These are phyloP conservation scores for Eimeria sp. DNA, from an alignment of 169 alveolate species.

Conservation along the genomic window DNA sequence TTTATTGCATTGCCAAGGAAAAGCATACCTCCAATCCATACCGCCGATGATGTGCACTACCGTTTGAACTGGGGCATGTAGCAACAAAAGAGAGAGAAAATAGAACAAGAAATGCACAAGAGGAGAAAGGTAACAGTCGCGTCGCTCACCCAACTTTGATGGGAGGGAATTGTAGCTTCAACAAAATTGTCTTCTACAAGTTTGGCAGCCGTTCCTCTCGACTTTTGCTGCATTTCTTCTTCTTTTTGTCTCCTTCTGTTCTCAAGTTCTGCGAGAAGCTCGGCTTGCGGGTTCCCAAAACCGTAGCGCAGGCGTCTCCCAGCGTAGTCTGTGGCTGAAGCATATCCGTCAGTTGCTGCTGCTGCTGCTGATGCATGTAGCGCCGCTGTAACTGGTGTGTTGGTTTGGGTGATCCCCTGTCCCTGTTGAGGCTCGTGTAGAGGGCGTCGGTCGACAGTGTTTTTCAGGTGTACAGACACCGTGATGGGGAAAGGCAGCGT, in stretches of 20 bases:
- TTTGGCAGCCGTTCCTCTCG: constrained; percentile 84
- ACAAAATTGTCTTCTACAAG: constrained; percentile 81
- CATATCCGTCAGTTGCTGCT: background rate
- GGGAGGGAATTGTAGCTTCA: constrained; percentile 86
- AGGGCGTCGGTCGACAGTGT: constrained; percentile 25
- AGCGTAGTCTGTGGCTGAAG: background rate
- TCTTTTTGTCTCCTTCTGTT: constrained; percentile 68
- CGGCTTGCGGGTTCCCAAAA: constrained; percentile 62
- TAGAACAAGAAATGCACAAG: background rate
- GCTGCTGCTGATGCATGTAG: background rate
- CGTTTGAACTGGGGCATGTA: background rate
- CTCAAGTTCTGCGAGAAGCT: constrained; percentile 68
- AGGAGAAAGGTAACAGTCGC: background rate
- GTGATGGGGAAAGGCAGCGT: constrained; percentile 88
- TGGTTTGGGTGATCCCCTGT: background rate
- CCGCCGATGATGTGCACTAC: no score
- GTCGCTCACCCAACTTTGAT: constrained; percentile 84
- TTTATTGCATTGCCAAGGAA: no score
- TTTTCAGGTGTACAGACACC: constrained; percentile 83
- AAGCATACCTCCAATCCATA: no score
- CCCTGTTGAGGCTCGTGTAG: background rate
- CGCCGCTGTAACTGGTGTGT: constrained; percentile 4
- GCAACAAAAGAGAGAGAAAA: no score
- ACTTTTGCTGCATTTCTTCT: constrained; percentile 58
- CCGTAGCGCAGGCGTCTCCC: constrained; percentile 5